phyloP scores from a whole-genome alignment of 108 stramenopile species.

The Discostella stelligeroides region DNA sequence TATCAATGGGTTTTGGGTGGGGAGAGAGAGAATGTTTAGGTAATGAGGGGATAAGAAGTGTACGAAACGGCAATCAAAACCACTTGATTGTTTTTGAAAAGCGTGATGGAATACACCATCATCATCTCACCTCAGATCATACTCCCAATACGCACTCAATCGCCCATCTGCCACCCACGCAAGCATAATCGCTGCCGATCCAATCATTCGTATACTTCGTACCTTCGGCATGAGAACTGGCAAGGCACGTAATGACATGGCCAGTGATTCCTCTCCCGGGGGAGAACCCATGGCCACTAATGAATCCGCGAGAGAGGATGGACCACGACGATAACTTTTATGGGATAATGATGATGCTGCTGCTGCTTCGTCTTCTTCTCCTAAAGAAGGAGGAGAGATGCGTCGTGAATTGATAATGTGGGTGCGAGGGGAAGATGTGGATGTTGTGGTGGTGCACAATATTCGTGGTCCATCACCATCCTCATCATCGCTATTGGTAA shows the following conservation, averaged over 20 bases:
- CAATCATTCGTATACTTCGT: slow-evolving; percentile 81
- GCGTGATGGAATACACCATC: neutral
- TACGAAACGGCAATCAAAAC: neutral
- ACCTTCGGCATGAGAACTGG: slow-evolving; percentile 73
- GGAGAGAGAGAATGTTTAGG: neutral
- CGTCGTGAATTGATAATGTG: no score
- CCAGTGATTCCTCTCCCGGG: slow-evolving; percentile 63
- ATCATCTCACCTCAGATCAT: slow-evolving; percentile 67
- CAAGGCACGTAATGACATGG: slow-evolving; percentile 63
- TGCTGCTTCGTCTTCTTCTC: no score
- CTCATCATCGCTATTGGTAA: no score
- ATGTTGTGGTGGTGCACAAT: no score
- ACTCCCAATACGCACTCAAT: slow-evolving; percentile 74
- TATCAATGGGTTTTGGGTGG: neutral
- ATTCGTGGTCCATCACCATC: no score
- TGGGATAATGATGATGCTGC: no score
- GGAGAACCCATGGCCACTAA: slow-evolving; percentile 81
- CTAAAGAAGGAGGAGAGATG: no score
- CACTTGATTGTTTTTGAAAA: no score
- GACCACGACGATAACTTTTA: no score
- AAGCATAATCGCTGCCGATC: slow-evolving; percentile 83
- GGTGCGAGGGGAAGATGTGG: no score
- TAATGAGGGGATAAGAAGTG: neutral
- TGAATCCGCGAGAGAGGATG: slow-evolving; percentile 55
- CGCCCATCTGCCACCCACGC: slow-evolving; percentile 90